Conservation (phyloP, 1,284 basidiomycete genomes). For the Ceratobasidium sp. region DNA sequence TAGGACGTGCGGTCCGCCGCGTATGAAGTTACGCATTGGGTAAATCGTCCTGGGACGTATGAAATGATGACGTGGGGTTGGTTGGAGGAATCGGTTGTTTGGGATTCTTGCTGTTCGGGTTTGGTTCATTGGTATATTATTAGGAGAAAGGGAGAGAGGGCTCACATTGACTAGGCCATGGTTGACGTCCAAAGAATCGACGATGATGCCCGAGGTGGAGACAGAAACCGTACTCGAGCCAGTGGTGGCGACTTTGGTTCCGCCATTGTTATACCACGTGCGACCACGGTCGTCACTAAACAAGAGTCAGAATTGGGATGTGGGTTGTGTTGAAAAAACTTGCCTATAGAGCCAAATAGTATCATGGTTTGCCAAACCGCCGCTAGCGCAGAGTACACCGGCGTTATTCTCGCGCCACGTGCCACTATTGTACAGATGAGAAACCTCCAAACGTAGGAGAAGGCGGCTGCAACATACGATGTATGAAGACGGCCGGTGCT, state of each 20-base stretch:
- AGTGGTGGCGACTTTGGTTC: constrained; percentile 47
- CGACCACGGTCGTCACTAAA: constrained; percentile 47
- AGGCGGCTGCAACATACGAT: constrained; percentile 13
- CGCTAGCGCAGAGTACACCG: constrained; percentile 45
- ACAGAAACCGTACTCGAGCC: constrained; percentile 46
- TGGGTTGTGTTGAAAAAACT: background rate
- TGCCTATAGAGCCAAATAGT: constrained; percentile 47
- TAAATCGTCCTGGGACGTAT: constrained; percentile 50
- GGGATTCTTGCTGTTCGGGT: constrained; percentile 46
- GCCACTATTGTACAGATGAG: constrained; percentile 21
- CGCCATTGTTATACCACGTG: constrained; percentile 48
- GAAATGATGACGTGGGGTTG: constrained; percentile 49
- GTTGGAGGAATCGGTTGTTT: constrained; percentile 45
- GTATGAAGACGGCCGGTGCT: constrained; percentile 46
- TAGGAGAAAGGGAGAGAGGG: background rate
- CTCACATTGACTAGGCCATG: constrained; percentile 49
- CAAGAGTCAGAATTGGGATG: background rate
- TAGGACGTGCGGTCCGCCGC: constrained; percentile 33
- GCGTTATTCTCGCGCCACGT: constrained; percentile 49
- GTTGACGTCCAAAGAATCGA: constrained; percentile 48
- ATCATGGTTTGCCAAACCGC: constrained; percentile 48
- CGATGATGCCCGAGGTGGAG: constrained; percentile 47
- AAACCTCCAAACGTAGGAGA: background rate
- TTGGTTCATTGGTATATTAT: background rate
- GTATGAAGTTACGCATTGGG: constrained; percentile 48